Percentiles rank a stretch among this genome's conserved stretches.
Conservation (phyloP, 306 rosid genomes). For the Malus sylvestris region DNA sequence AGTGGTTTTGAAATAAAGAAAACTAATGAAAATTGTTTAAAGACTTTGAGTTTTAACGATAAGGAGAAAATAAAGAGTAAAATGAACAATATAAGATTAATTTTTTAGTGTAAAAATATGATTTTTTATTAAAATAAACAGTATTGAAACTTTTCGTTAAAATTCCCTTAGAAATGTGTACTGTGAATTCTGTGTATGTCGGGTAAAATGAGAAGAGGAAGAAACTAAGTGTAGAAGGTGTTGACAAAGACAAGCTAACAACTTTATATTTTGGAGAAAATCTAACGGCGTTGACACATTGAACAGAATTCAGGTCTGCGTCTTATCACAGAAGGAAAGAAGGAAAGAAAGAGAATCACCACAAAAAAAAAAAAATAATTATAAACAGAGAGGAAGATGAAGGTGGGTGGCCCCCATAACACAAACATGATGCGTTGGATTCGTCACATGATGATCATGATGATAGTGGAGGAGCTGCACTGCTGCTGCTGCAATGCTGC, state of each 20-base stretch:
- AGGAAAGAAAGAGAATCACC: too few relatives aligned
- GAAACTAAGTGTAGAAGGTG: slow-evolving; percentile 3
- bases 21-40: too few relatives aligned
- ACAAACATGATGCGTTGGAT: slow-evolving; percentile 21
- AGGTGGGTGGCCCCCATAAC: not conserved
- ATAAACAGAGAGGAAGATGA: too few relatives aligned
- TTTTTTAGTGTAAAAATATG: too few relatives aligned
- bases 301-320: slow-evolving; percentile 18
- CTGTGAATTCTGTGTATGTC: not conserved
- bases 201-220: not conserved
- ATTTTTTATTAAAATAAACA: too few relatives aligned
- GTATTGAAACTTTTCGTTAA: too few relatives aligned
- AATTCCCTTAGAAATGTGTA: fast-evolving
- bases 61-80: too few relatives aligned
- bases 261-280: slow-evolving; percentile 7
- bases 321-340: not conserved
- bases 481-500: not conserved
- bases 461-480: slow-evolving; percentile 7
- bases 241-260: slow-evolving; percentile 48
- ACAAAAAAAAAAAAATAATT: too few relatives aligned
- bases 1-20: not conserved
- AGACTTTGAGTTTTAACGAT: too few relatives aligned
- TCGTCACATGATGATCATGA: slow-evolving; percentile 36
- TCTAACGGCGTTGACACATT: slow-evolving; percentile 62
- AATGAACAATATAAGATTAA: too few relatives aligned